Percentiles rank a stretch among this genome's conserved stretches.
phyloP scores from a whole-genome alignment of 768 basidiomycete genomes.

The Lentinus tigrinus region DNA sequence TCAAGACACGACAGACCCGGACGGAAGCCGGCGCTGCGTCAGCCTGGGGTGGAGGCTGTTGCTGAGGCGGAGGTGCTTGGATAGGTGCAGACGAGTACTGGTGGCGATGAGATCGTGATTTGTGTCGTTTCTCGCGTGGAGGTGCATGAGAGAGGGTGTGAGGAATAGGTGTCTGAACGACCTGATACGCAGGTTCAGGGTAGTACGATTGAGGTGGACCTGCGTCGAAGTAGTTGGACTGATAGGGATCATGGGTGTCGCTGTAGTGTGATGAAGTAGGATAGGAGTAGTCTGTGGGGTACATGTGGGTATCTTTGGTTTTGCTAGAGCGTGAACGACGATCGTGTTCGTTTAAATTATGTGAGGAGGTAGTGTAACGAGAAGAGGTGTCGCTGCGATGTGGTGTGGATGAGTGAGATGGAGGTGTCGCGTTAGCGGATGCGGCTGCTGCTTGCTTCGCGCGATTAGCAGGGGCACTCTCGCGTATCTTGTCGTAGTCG shows the following conservation, averaged over 20 bases:
- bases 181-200: background rate
- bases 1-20: conserved; percentile 49
- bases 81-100: background rate
- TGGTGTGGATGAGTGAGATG: background rate
- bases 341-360: background rate
- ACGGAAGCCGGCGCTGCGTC: background rate
- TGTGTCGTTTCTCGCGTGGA: conserved; percentile 8
- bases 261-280: background rate
- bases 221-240: background rate
- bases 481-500: conserved; percentile 20
- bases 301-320: background rate
- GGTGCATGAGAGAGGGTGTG: background rate
- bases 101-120: conserved; percentile 2
- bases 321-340: background rate
- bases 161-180: background rate
- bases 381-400: background rate
- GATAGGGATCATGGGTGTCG: conserved; percentile 3
- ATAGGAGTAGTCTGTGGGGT: background rate
- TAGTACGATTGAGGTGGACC: background rate
- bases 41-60: background rate
- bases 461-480: conserved; percentile 11
- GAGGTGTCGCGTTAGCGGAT: background rate
- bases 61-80: background rate
- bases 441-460: conserved; percentile 1
- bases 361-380: background rate